Evolutionary conservation across 768 basidiomycete species (phyloP), one percentile per base, ranked within the genome.

Genomic region (Pisolithus albus): DNA sequence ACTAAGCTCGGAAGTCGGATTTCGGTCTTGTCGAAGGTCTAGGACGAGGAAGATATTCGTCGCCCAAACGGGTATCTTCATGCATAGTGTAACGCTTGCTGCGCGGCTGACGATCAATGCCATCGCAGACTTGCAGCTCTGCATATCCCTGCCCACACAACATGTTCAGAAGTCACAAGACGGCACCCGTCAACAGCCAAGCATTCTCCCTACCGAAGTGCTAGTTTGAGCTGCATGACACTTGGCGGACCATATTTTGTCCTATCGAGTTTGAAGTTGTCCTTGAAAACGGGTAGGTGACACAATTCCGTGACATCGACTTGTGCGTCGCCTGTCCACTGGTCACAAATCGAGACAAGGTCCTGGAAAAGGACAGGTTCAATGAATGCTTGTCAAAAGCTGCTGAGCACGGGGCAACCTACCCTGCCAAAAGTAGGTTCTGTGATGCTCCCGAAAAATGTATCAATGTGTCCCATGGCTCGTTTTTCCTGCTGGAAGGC

Each of bases 31-130:
- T 56, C 78, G 77, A 13, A 83, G 80, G 61, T 86, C 84, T 58
- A 86, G 84, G 23, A 83, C 69, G 16, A 79, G 66, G 60, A 80
- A 85, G 40, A 82, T 59, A 39, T 70, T 64, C 11, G 55, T 54
- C 23, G 52, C 42, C 9, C 52, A 54, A 23, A 60, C 61, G 18
- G 55, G 58, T 23, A 72, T 36, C 47, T 66, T 70, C 24, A 83
- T 58, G 59, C 81, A 78, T 19, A 75, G 70, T 13, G 82, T 60
- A 46, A 86, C 79, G 58, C 84, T 77, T 0, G 83, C 76, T 21
- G 78, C 79, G 13, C 83, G 80, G 10, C 82, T 83, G 49, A 87
- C 76, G 34, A 85, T 67, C 15, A 49, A 74, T 71, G 34, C 72
- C 54, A 40, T 70, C 62, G 50, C 53, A 21, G 48, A 59, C 40